phyloP scores from a whole-genome alignment of 306 rosid genomes.

The Oxytropis ochrocephala region DNA sequence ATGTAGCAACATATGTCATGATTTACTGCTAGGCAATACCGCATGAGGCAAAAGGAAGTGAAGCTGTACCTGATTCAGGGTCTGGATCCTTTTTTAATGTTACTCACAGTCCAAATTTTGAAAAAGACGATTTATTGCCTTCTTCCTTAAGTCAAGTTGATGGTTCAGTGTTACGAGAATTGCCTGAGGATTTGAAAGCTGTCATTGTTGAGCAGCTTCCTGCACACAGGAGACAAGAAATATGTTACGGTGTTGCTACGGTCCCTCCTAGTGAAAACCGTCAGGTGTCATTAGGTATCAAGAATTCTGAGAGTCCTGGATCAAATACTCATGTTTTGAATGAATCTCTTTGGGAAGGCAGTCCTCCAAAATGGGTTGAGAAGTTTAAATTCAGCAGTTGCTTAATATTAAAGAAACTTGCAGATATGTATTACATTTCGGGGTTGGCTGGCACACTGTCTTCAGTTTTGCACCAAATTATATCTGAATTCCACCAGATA shows the following conservation, averaged over 20 bases:
- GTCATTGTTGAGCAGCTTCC: constrained; percentile 72
- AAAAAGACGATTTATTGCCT: constrained; percentile 63
- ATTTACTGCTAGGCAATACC: constrained; percentile 34
- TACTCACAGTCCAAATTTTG: constrained; percentile 32
- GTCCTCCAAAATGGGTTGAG: constrained; percentile 77
- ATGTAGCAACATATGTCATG: not conserved
- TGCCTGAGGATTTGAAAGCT: constrained; percentile 70
- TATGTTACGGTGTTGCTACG: constrained; percentile 30
- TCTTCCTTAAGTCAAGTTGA: constrained; percentile 87
- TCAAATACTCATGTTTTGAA: constrained; percentile 22
- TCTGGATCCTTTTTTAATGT: constrained; percentile 24
- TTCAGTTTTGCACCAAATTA: constrained; percentile 39
- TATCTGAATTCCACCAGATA: constrained; percentile 36
- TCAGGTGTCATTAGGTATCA: constrained; percentile 21
- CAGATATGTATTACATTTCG: constrained; percentile 47
- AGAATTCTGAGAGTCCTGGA: constrained; percentile 27
- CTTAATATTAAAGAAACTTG: constrained; percentile 46
- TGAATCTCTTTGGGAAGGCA: constrained; percentile 66
- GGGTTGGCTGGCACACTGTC: constrained; percentile 47
- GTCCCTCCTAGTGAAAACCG: constrained; percentile 23
- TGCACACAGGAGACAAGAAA: constrained; percentile 51
- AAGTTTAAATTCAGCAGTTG: constrained; percentile 58
- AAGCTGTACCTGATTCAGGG: constrained; percentile 28
- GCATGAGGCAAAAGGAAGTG: constrained; percentile 30
- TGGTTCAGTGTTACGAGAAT: constrained; percentile 56